Evolutionary conservation across 163 green algal genomes (phyloP), one percentile per base, ranked within the genome.

Genomic region (Scenedesmus sp.): DNA sequence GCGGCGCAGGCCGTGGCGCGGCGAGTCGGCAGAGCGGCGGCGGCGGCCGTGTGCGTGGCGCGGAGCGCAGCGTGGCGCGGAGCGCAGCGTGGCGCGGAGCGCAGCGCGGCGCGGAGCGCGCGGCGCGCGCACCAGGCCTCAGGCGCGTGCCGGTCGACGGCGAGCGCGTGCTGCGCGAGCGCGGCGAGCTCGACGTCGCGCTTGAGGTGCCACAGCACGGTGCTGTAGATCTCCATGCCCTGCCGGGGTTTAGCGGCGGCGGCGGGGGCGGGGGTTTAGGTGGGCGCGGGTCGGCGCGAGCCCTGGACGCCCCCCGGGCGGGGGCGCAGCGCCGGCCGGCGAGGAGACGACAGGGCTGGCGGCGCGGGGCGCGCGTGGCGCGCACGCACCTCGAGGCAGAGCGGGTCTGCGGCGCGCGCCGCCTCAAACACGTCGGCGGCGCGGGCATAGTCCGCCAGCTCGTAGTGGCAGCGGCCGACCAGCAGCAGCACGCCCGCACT

Each of bases 171-270:
- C 82, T 97, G 90, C n/a, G 95, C 96, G 62, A 98, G 92, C 77
- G 93, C 85, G 11, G 84, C 89, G 53, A 98, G 86, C 77, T 98
- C 91, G 60, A 93, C 87, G 66, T 97, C 93, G 28, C 85, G 85
- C 82, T 94, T 93, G 67, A 98, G 87, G 86, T 98, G 95, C 96
- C 95, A 99, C 73, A 99, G 87, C 81, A 97, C 93, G 0, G 94
- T 98, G 83, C 78, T 93, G 88, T 97, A 98, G 58, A 95, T 60
- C 79, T 98, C 96, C 78, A 98, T 84, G 48, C 90, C 95, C 82
- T 97, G 54, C 3, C 77, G 60, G 18, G 36, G 3, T 20, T 28
- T 10, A 15, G 24, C 17, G 26, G 33, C 58, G 44, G 24, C n/a
- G n/a, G n/a, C n/a, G n/a, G n/a, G n/a, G n/a, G n/a, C n/a, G n/a